Evolutionary conservation across 306 rosid genomes (phyloP), one percentile per base, ranked within the genome.

Genomic region (Crotalaria pallida): DNA sequence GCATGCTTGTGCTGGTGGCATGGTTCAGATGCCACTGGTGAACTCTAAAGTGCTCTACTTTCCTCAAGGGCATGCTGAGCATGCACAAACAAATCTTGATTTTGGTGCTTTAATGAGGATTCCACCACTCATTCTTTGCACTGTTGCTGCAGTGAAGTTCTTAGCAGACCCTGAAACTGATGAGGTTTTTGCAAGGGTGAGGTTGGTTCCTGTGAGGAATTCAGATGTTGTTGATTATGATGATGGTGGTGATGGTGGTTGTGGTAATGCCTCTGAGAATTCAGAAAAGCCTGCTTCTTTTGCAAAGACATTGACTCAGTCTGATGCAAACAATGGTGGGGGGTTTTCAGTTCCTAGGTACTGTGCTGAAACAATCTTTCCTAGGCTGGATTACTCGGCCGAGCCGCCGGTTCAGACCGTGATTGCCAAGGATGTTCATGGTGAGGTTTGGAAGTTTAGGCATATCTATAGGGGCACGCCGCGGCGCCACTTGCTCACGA

Each of bases 1-100:
- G 99, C 97, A 91, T 72, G 99, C 99, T 6, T 95, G 99, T 27
- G 99, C 99, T 0, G 97, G 99, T 17, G 84, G 96, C 33, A 95
- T 95, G 97, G 97, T 95, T 66, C 92, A 91, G 74, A 87, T 91
- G 91, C 97, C 97, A 12, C 60, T 77, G n/a, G 82, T 84, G 67
- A 91, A 84, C 89, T 87, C 96, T 0, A 89, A 82, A 71, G 97
- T 91, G 2, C 88, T 88, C 73, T 95, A 95, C 86, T 95, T 95
- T 33, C 97, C 97, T 1, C 99, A 95, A 77, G 99, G 97, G 31
- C 97, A 95, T 53, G 96, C 96, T 16, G 99, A 95, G 77, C 99
- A 95, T 74, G 87, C 99, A 3, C 92, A 94, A 50, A 72, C 86
- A 34, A 80, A 65, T 57, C 82, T 88, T 8, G 96, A 87, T 67